A percentile compares a stretch with the other conserved stretches of the same genome.
These are phyloP conservation scores for Saraca asoca DNA, from an alignment of 331 rosid species.

Conservation along the genomic window DNA sequence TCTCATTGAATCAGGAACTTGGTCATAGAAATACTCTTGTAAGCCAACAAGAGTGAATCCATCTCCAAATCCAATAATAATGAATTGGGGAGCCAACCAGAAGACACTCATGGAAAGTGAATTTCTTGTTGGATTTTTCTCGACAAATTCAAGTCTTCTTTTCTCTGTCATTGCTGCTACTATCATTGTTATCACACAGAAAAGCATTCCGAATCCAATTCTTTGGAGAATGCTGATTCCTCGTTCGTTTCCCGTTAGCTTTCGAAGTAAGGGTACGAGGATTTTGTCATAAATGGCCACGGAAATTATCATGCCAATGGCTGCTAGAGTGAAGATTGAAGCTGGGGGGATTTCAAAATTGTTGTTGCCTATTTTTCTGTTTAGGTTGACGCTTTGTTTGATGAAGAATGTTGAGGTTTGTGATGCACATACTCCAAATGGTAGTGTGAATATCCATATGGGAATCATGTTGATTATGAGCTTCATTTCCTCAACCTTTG, in stretches of 20 bases:
- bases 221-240: slow-evolving; percentile 62
- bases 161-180: slow-evolving; percentile 52
- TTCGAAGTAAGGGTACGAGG: slow-evolving; percentile 47
- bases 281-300: slow-evolving; percentile 54
- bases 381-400: slow-evolving; percentile 48
- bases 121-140: slow-evolving; percentile 31
- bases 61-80: slow-evolving; percentile 53
- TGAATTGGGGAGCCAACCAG: slow-evolving; percentile 62
- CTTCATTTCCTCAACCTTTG: slow-evolving; percentile 63
- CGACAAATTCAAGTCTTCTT: slow-evolving; percentile 39
- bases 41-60: slow-evolving; percentile 43
- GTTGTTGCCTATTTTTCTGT: slow-evolving; percentile 36
- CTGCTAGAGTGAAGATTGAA: slow-evolving; percentile 47
- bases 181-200: slow-evolving; percentile 41
- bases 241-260: slow-evolving; percentile 56
- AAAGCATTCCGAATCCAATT: slow-evolving; percentile 60
- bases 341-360: slow-evolving; percentile 54
- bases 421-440: slow-evolving; percentile 53
- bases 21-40: slow-evolving; percentile 42
- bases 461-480: slow-evolving; percentile 62
- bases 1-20: slow-evolving; percentile 44
- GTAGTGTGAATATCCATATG: slow-evolving; percentile 55
- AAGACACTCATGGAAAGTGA: slow-evolving; percentile 51
- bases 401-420: slow-evolving; percentile 63
- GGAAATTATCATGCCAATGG: slow-evolving; percentile 58